Evolutionary conservation across 208 protist genomes (phyloP), one percentile per base, ranked within the genome.

Genomic region (Crithidia fasciculata): DNA sequence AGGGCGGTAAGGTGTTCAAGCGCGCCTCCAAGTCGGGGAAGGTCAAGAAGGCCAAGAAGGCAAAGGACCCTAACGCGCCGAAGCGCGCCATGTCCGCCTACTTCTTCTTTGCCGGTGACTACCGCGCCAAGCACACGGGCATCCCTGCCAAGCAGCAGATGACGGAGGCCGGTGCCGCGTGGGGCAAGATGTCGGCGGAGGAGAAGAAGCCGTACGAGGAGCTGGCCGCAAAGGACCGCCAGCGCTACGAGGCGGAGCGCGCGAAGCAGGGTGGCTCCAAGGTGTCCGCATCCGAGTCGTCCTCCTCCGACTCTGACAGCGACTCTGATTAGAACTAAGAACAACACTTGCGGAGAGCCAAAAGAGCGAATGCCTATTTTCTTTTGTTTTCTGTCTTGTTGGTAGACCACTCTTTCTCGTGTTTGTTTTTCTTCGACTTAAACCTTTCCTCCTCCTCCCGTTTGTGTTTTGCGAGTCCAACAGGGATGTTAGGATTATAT

Each of bases 41-140:
- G 71, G 53, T 43, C 41, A 88, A 89, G 67, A 81, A 69, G 74
- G 49, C 65, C 52, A 89, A 88, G 47, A 93, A 94, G 83, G 71
- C 73, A 64, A 97, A 97, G 82, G 90, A 95, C 75, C 81, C 86
- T 37, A 90, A 93, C 52, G 90, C 82, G 8, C 94, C 94, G 39
- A 97, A 97, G 78, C 77, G 89, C n/a, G 47, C 89, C 10, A 52
- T 94, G 68, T 84, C 84, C 41, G 82, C 87, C 19, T 97, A 92
- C 80, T 83, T 96, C 36, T 94, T 86, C 78, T 97, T 96, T 69
- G 75, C 81, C 10, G 71, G 62, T 39, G 86, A 94, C 55, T 94
- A 85, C 83, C 88, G 88, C 57, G 72, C 78, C 54, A 83, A 92
- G 77, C 71, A 95, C 81, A 41, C 76, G 4, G 69, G 85, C 15